A percentile compares a stretch with the other conserved stretches of the same genome.
phyloP scores from a whole-genome alignment of 768 basidiomycete genomes.

The Heimioporus sp. region DNA sequence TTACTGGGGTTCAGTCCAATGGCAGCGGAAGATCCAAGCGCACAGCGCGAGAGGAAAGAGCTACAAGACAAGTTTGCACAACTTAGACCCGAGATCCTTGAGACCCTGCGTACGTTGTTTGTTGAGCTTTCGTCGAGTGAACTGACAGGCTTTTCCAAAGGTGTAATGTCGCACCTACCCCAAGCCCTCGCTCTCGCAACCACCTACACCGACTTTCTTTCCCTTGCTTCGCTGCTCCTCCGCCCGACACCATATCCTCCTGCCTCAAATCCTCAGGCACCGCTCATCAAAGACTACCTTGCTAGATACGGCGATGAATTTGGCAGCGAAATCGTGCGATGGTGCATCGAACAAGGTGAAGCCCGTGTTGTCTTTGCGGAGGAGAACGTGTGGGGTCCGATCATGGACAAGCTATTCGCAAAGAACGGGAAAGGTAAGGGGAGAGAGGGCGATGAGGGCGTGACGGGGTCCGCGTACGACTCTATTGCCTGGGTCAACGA shows the following conservation, averaged over 20 bases:
- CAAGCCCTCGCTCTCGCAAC: conserved; percentile 85
- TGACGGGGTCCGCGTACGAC: conserved; percentile 43
- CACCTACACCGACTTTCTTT: conserved; percentile 80
- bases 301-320: conserved; percentile 80
- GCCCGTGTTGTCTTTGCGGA: conserved; percentile 79
- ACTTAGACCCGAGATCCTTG: conserved; percentile 73
- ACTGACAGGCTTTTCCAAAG: conserved; percentile 35
- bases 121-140: neutral
- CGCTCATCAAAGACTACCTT: conserved; percentile 68
- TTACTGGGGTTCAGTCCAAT: conserved; percentile 35
- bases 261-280: conserved; percentile 59
- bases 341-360: conserved; percentile 91
- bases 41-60: conserved; percentile 54
- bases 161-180: conserved; percentile 59
- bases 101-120: conserved; percentile 68
- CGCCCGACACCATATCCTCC: conserved; percentile 61
- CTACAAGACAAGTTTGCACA: conserved; percentile 66
- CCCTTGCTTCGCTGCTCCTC: conserved; percentile 82
- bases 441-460: conserved; percentile 34
- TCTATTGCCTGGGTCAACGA: conserved; percentile 87
- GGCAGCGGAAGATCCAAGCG: conserved; percentile 46
- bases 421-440: conserved; percentile 23
- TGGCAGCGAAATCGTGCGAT: conserved; percentile 85
- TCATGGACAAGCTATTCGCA: conserved; percentile 71
- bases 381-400: conserved; percentile 55